Base-by-base conservation (phyloP, 345 rosid species). In the Brassica nigra region DNA sequence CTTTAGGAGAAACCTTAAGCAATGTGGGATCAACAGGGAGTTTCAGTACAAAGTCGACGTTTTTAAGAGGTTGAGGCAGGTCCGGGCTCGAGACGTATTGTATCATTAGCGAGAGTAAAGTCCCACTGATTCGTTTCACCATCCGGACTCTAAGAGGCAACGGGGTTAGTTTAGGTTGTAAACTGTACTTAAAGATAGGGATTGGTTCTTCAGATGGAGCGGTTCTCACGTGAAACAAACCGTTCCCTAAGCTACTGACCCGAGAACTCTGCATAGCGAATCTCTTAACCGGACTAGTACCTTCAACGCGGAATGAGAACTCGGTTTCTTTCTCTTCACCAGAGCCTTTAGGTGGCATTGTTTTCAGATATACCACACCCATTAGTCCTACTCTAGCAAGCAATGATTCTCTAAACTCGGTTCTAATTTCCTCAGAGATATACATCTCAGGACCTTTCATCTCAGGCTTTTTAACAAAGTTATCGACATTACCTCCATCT, bases 401-500 rank as follows among this genome's bases (percentile, higher is more conserved):
- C 81, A 91, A 82, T 2, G 97, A 95, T 86, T 91, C 99, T 79
- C 98, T 93, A 77, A 95, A 95, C 87, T 95, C 99, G 3, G 93
- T 97, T 76, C 85, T 91, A 71, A 95, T 88, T 76, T 91, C 90
- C 83, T 95, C 99, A 3, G 86, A 89, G 81, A 93, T 86, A 78
- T 87, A 87, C 97, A 95, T 91, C 80, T 95, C 98, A 6, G 99
- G 99, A 73, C 90, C 97, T 71, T 90, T 95, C 98, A 93, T 93
- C 82, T 91, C 99, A 70, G 89, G 87, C 80, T 84, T 89, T 81
- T 85, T 86, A 78, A 89, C 98, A 58, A 95, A 66, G 85, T 93
- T 86, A 81, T 95, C 98, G 81, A 95, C 88, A 71, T 85, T 90
- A 82, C 85, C 85, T 10, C 81, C 84, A 61, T 77, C 81, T 78